Evolutionary conservation across 345 rosid species (phyloP), one percentile per base, ranked within the genome.

Genomic region (Dimocarpus longan): DNA sequence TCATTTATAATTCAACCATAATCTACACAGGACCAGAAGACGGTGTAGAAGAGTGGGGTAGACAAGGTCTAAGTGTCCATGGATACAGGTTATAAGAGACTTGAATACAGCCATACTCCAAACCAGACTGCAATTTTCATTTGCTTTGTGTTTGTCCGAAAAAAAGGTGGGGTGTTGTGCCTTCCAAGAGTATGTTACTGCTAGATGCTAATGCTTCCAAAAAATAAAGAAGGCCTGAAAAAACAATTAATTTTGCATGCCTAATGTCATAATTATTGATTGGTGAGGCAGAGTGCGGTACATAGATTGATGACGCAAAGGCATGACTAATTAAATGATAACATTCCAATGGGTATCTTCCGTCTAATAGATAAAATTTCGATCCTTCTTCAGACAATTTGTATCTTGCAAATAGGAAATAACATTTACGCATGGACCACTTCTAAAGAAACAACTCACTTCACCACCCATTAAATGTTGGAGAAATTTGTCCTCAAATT

Each of bases 401-500:
- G n/a, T 66, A 73, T 74, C 10, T 63, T 6, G 68, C 26, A 62
- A 5, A 5, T 77, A 26, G 39, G n/a, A 68, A 32, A 24, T 44
- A 26, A 64, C 21, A 74, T 32, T 21, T 21, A 46, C 66, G 26
- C 72, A 42, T 40, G 42, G 11, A 44, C 16, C 71, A 48, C 46
- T 66, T 50, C 40, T 21, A 66, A 48, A 79, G 43, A 73, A 79
- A 84, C 44, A 71, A 87, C 95, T 93, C 77, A 97, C 99, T 86
- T 97, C 99, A 78, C 98, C 97, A 76, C 97, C 93, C 10, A 85
- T 85, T 75, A 97, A 85, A 86, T 97, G 99, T 75, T 62, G 92
- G 80, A 97, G 98, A 90, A 97, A 97, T 82, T 89, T 94, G 82
- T 97, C 99, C 82, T 97, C 98, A 88, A 93, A 97, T 82, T 97